Percentiles rank a stretch among this genome's conserved stretches.
phyloP scores from a whole-genome alignment of 2,329 filamentous ascomycete species.

The Fusarium denticulatum region DNA sequence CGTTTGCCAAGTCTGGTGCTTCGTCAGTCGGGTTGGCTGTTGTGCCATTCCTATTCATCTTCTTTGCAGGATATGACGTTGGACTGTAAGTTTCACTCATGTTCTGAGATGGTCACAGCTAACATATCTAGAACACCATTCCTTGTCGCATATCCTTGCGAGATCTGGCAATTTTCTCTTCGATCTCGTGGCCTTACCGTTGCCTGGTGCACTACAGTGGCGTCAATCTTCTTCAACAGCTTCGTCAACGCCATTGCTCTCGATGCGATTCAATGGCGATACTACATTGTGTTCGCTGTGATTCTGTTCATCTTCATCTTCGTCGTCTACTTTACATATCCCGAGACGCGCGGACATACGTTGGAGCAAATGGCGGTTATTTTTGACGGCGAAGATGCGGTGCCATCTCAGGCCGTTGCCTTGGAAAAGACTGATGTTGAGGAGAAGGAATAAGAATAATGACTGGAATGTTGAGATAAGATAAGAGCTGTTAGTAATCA shows the following conservation, averaged over 20 bases:
- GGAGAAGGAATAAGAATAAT: neutral
- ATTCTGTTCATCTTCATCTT: neutral
- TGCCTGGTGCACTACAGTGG: neutral
- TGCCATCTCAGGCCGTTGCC: neutral
- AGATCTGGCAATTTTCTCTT: conserved; percentile 6
- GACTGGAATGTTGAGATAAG: neutral
- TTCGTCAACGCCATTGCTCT: conserved; percentile 14
- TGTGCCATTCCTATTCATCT: neutral
- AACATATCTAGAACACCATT: neutral
- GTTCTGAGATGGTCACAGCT: neutral
- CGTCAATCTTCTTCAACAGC: conserved; percentile 2
- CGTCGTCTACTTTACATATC: neutral
- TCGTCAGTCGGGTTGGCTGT: neutral
- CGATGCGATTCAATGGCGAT: neutral
- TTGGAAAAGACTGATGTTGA: neutral
- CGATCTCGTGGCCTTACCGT: neutral
- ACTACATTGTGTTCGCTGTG: neutral
- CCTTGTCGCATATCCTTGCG: neutral
- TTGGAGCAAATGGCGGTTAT: conserved; percentile 11
- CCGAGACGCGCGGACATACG: neutral
- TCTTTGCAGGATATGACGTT: conserved; percentile 3
- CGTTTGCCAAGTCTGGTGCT: neutral
- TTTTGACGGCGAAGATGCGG: neutral
- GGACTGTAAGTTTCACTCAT: neutral
- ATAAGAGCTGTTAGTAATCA: neutral